Evolutionary conservation across 495 filamentous ascomycete species (phyloP).

Genomic region (Aspergillus panamensis): DNA sequence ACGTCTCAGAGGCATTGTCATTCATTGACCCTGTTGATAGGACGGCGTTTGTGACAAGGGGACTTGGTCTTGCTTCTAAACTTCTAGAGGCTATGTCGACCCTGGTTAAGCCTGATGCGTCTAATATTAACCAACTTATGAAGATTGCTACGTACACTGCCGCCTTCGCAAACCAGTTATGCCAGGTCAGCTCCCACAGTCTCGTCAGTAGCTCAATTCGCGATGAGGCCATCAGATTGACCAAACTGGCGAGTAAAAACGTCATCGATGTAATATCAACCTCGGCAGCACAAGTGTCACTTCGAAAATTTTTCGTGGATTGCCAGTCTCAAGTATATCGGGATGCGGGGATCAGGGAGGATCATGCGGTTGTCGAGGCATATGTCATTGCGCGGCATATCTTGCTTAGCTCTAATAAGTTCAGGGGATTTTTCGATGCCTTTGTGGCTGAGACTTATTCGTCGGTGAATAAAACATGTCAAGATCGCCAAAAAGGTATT

Average conservation of each 20-base stretch:
- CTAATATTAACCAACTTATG: constrained; percentile 19
- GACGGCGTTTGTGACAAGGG: constrained; percentile 34
- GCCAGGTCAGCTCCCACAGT: constrained; percentile 39
- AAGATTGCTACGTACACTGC: constrained; percentile 34
- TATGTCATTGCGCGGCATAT: constrained; percentile 65
- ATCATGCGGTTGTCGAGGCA: constrained; percentile 55
- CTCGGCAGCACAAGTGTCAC: constrained; percentile 40
- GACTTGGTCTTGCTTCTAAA: constrained; percentile 27
- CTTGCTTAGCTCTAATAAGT: constrained; percentile 41
- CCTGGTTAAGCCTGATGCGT: constrained; percentile 19
- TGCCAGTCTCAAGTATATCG: constrained; percentile 50
- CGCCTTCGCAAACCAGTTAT: constrained; percentile 40
- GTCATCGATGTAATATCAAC: constrained; percentile 39
- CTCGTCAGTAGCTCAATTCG: constrained; percentile 27
- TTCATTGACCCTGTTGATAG: constrained; percentile 54
- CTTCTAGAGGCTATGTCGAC: constrained; percentile 29
- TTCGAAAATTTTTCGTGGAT: constrained; percentile 62
- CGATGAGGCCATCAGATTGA: constrained; percentile 26
- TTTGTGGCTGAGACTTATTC: constrained; percentile 52
- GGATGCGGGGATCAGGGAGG: constrained; percentile 64
- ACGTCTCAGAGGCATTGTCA: constrained; percentile 45
- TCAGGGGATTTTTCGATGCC: constrained; percentile 30
- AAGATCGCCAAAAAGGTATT: constrained; percentile 42
- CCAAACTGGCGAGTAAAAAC: constrained; percentile 32
- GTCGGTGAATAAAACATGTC: not conserved